A percentile compares a stretch with the other conserved stretches of the same genome.
Evolutionary conservation across 2,329 filamentous ascomycete species (phyloP).

Genomic region (Ceratocystis alfenasii): DNA sequence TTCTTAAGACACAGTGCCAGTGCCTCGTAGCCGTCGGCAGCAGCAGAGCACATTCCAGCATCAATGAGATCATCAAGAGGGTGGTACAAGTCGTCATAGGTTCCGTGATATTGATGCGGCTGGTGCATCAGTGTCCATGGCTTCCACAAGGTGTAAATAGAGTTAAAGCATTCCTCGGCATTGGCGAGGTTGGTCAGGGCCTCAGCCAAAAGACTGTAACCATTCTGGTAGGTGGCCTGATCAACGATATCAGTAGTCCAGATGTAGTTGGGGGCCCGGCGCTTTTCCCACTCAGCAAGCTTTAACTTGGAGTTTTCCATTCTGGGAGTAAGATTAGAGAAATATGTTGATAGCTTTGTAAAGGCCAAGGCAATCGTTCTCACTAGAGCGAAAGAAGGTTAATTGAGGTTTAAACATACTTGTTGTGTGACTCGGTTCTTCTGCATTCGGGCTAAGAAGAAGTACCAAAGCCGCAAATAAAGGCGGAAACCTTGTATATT

Average conservation of each 20-base stretch:
- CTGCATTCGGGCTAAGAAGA: no score
- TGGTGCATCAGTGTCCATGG: constrained; percentile 1
- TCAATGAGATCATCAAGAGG: constrained; percentile 7
- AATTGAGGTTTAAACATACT: not conserved
- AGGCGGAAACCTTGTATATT: no score
- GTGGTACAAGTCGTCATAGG: constrained; percentile 14
- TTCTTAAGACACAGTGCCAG: not conserved
- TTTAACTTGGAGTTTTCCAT: not conserved
- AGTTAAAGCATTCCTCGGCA: not conserved
- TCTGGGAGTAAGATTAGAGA: not conserved
- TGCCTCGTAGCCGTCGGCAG: not conserved
- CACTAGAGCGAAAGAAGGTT: not conserved
- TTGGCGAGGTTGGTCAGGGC: constrained; percentile 4
- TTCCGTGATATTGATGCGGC: not conserved
- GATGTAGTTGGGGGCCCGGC: not conserved
- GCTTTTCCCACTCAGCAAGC: constrained; percentile 11
- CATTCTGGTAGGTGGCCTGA: constrained; percentile 3
- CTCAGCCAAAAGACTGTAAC: not conserved
- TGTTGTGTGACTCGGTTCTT: no score
- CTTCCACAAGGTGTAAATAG: constrained; percentile 1
- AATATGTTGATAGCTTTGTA: not conserved
- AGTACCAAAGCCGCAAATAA: no score
- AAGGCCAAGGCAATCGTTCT: not conserved
- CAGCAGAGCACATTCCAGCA: not conserved
- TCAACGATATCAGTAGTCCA: not conserved